Evolutionary conservation across 306 rosid species (phyloP), one percentile per base, ranked within the genome.

Genomic region (Styphnolobium japonicum): DNA sequence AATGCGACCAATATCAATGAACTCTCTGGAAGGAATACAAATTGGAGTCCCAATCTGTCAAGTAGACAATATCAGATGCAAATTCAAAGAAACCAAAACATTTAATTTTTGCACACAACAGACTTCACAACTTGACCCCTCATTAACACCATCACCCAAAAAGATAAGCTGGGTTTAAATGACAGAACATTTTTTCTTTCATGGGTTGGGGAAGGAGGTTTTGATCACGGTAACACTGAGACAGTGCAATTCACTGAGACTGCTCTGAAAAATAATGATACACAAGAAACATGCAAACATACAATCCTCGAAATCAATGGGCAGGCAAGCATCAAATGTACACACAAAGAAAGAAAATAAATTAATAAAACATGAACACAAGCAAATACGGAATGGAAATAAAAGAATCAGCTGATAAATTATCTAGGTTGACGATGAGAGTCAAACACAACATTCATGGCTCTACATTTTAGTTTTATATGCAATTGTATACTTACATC

Each of bases 11-110:
- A 95, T 91, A 61, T 88, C 95, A 77, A 89, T 93, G 87, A 86
- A 95, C 22, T 93, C 97, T 85, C 87, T 87, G 29, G 89, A 90
- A 75, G 97, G 99, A 78, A 95, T 69, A 87, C 99, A 95, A 68
- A 95, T 81, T 67, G 98, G 99, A 78, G 97, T 93, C 73, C 99
- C 99, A 71, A 95, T 79, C 99, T 95, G 89, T 71, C 87, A 66
- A 65, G 77, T 27, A 74, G 40, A 75, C n/a, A 14, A 19, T 42
- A 62, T 86, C 48, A 84, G 84, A 74, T 0, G 53, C 52, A 49
- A 16, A 33, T 33, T 74, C 45, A 79, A 43, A 45, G 46, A 73
- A 57, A 83, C 16, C 9, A 19, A 49, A 56, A 31, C 22, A 39
- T 34, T 16, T 45, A 14, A n/a, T 3, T 57, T 56, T 61, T 19